Percentiles rank a stretch among this genome's conserved stretches.
phyloP scores from a whole-genome alignment of 2,329 filamentous ascomycete species.

The Aspergillus sp. region DNA sequence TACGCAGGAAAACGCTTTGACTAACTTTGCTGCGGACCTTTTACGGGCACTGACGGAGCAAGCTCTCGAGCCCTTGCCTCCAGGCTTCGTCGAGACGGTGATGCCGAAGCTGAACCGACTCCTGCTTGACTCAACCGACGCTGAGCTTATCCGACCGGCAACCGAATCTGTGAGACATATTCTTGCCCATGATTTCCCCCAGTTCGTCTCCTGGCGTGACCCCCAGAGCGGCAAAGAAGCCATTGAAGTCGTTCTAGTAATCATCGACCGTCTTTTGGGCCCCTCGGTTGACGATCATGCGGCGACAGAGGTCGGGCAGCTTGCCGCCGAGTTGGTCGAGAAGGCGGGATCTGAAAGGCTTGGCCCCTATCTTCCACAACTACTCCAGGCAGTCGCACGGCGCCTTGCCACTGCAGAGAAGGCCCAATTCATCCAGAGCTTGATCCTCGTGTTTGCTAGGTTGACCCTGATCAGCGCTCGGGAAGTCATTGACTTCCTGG shows the following conservation, averaged over 20 bases:
- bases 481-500: constrained; percentile 91
- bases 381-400: constrained; percentile 85
- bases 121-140: constrained; percentile 81
- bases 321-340: constrained; percentile 93
- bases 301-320: constrained; percentile 91
- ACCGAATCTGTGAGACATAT: constrained; percentile 88
- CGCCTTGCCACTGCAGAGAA: constrained; percentile 81
- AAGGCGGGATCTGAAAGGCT: constrained; percentile 90
- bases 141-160: constrained; percentile 83
- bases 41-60: constrained; percentile 80
- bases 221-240: constrained; percentile 75
- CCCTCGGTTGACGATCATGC: constrained; percentile 87
- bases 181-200: constrained; percentile 84
- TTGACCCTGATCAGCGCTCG: constrained; percentile 81
- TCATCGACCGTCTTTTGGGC: constrained; percentile 88
- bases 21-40: constrained; percentile 85
- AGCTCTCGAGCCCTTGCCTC: constrained; percentile 81
- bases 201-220: constrained; percentile 86
- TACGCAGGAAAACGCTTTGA: constrained; percentile 77
- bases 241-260: constrained; percentile 84
- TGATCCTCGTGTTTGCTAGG: constrained; percentile 93
- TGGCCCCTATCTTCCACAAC: constrained; percentile 84
- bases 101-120: constrained; percentile 86
- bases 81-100: constrained; percentile 80
- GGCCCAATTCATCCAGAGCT: constrained; percentile 89